These are phyloP conservation scores for Echium plantagineum DNA, from an alignment of 257 asterid species.

Conservation along the genomic window DNA sequence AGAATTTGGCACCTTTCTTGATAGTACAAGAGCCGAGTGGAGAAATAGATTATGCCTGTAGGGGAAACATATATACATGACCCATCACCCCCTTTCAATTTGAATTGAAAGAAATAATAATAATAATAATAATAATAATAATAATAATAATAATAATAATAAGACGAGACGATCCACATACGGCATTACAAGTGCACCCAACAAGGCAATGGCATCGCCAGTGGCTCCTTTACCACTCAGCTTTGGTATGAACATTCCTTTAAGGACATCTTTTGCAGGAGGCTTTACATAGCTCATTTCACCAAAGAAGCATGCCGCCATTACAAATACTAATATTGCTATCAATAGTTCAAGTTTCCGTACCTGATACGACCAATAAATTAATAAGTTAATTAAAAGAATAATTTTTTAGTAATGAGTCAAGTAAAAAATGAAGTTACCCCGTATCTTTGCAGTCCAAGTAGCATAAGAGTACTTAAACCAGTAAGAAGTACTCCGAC, in stretches of 20 bases:
- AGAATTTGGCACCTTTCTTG: constrained; percentile 66
- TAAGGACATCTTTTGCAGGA: constrained; percentile 49
- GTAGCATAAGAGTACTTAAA: constrained; percentile 58
- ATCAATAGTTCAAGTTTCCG: constrained; percentile 73
- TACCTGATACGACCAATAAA: constrained; percentile 26
- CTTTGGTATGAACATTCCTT: constrained; percentile 79
- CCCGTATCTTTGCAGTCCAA: constrained; percentile 77
- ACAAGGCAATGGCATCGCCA: constrained; percentile 71
- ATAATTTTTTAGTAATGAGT: too few relatives aligned
- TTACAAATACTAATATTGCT: constrained; percentile 54
- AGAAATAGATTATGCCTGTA: constrained; percentile 78
- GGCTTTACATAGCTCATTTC: constrained; percentile 75
- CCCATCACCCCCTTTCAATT: too few relatives aligned
- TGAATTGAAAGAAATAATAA: too few relatives aligned
- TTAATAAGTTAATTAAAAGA: too few relatives aligned
- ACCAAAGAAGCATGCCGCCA: constrained; percentile 91
- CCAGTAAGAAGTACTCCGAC: constrained; percentile 86
- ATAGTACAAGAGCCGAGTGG: constrained; percentile 87
- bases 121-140: too few relatives aligned
- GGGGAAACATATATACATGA: too few relatives aligned
- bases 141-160: too few relatives aligned
- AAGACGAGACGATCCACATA: constrained; percentile 21
- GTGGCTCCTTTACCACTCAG: constrained; percentile 67
- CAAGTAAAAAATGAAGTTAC: constrained; percentile 16
- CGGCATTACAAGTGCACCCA: constrained; percentile 98